A percentile compares a stretch with the other conserved stretches of the same genome.
These are phyloP conservation scores for Fusarium sp. DNA, from an alignment of 2,329 filamentous ascomycete genomes.

Conservation along the genomic window DNA sequence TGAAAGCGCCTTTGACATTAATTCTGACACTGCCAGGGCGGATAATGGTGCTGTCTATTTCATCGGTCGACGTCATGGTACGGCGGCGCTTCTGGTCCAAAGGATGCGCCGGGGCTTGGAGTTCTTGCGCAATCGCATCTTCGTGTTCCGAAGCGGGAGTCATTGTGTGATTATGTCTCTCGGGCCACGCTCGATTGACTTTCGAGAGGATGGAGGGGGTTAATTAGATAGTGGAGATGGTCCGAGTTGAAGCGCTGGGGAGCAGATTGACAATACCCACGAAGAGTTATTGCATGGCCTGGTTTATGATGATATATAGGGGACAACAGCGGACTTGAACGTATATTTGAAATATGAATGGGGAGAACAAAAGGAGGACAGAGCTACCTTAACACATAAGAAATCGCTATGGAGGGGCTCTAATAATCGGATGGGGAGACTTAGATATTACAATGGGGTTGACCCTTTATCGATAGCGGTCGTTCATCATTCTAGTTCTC, in stretches of 20 bases:
- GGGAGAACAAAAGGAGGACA: not conserved
- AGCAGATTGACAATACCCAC: not conserved
- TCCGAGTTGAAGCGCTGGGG: slow-evolving; percentile 23
- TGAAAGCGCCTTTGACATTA: slow-evolving; percentile 96
- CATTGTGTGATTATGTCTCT: slow-evolving; percentile 22
- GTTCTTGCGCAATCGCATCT: slow-evolving; percentile 30
- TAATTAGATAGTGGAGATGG: slow-evolving; percentile 19
- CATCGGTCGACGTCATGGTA: slow-evolving; percentile 61
- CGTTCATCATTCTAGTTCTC: slow-evolving; percentile 16
- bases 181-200: slow-evolving; percentile 5
- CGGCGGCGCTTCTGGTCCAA: slow-evolving; percentile 38
- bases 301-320: not conserved
- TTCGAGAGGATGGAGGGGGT: slow-evolving; percentile 15
- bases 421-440: slow-evolving; percentile 37
- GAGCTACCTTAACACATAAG: not conserved
- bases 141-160: slow-evolving; percentile 42
- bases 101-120: slow-evolving; percentile 18
- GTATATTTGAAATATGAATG: not conserved
- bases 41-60: slow-evolving; percentile 70
- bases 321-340: not conserved
- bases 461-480: slow-evolving; percentile 39
- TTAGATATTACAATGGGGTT: slow-evolving; percentile 26
- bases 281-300: slow-evolving; percentile 4
- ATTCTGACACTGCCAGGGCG: slow-evolving; percentile 83
- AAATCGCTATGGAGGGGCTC: slow-evolving; percentile 29